phyloP scores from a whole-genome alignment of 164 flowering plant genomes.

The Stephania cephalantha region DNA sequence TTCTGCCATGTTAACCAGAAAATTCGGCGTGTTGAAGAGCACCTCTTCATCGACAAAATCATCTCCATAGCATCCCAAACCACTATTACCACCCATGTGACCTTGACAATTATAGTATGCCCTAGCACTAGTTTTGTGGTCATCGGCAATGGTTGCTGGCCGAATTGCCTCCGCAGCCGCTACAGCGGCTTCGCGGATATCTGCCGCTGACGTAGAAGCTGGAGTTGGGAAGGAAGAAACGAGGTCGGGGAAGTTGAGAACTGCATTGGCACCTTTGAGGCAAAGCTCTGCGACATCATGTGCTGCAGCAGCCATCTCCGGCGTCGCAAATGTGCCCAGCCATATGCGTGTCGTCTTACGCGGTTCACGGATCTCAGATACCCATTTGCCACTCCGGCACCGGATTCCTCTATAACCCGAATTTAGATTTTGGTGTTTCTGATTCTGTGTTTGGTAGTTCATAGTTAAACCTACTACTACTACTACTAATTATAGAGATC shows the following conservation, averaged over 20 bases:
- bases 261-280: slow-evolving; percentile 43
- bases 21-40: slow-evolving; percentile 43
- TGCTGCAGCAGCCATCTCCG: slow-evolving; percentile 89
- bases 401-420: slow-evolving; percentile 54
- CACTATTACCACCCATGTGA: neutral
- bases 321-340: slow-evolving; percentile 64
- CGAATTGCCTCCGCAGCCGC: slow-evolving; percentile 34
- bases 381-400: slow-evolving; percentile 69
- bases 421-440: slow-evolving; percentile 17
- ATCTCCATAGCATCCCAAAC: neutral
- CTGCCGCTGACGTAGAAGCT: slow-evolving; percentile 35
- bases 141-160: neutral
- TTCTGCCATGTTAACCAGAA: slow-evolving; percentile 50
- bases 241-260: slow-evolving; percentile 52
- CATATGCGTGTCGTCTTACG: slow-evolving; percentile 57
- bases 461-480: neutral
- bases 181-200: slow-evolving; percentile 49
- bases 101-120: neutral
- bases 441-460: neutral
- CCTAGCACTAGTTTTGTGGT: neutral
- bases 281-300: slow-evolving; percentile 73
- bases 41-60: slow-evolving; percentile 39
- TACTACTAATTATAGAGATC: neutral
- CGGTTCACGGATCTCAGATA: slow-evolving; percentile 77
- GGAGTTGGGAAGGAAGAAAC: slow-evolving; percentile 35